These are phyloP conservation scores for Quercus rubra DNA, from an alignment of 306 rosid species.

Conservation along the genomic window DNA sequence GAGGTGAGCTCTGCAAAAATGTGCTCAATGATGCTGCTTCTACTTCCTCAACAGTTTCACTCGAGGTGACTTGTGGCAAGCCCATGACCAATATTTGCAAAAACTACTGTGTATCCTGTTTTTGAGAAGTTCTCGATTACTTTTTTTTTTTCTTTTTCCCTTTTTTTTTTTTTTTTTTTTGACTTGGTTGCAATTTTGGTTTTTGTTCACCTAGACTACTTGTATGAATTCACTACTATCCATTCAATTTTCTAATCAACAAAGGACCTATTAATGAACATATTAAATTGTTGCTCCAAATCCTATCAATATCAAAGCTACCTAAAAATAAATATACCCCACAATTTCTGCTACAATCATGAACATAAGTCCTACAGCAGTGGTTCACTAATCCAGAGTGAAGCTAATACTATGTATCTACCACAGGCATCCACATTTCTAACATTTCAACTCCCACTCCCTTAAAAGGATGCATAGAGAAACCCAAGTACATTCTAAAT, in stretches of 20 bases:
- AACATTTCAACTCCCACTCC: constrained; percentile 37
- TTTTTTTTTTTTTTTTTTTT: not conserved
- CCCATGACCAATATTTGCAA: constrained; percentile 55
- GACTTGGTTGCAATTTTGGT: constrained; percentile 9
- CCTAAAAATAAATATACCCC: constrained; percentile 6
- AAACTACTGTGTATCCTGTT: constrained; percentile 14
- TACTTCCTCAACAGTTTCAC: constrained; percentile 55
- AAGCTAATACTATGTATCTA: constrained; percentile 51
- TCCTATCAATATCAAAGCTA: constrained; percentile 1
- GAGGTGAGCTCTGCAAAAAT: constrained; percentile 52
- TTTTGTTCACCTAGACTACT: constrained; percentile 14
- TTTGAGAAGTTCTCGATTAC: constrained; percentile 10
- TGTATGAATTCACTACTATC: constrained; percentile 6
- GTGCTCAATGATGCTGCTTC: constrained; percentile 38
- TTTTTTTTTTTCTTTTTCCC: constrained; percentile 4
- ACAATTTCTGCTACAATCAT: constrained; percentile 25
- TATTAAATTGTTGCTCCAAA: constrained; percentile 14
- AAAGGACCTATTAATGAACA: constrained; percentile 3
- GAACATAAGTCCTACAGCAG: constrained; percentile 17
- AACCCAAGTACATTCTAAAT: constrained; percentile 27
- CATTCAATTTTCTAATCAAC: not conserved
- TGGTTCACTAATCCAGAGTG: constrained; percentile 21
- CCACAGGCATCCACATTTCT: constrained; percentile 48
- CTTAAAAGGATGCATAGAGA: constrained; percentile 27
- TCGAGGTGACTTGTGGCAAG: constrained; percentile 67